phyloP scores from a whole-genome alignment of 257 asterid species.

The Solanum clarkiae region DNA sequence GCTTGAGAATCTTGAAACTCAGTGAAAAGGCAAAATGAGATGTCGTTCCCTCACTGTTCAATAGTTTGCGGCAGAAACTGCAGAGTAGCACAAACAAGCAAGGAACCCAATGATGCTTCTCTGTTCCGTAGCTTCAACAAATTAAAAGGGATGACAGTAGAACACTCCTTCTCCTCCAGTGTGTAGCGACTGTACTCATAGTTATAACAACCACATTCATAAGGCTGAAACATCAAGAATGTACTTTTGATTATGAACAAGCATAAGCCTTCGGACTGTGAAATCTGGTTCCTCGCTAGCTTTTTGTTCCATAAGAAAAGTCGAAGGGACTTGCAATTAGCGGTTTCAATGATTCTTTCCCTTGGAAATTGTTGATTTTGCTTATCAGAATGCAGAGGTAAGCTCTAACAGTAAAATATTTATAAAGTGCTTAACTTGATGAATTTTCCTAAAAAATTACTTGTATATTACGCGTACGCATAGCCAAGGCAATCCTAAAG shows the following conservation, averaged over 20 bases:
- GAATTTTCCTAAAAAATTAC: no score
- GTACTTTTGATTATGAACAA: background rate
- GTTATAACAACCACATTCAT: background rate
- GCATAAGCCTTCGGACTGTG: background rate
- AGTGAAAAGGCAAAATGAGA: background rate
- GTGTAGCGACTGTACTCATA: background rate
- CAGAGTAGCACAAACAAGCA: background rate
- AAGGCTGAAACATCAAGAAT: background rate
- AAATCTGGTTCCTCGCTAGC: background rate
- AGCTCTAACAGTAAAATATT: no score
- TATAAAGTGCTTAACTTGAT: no score
- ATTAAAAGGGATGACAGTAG: background rate
- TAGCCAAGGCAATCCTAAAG: no score
- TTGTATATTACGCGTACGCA: no score
- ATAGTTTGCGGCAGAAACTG: background rate
- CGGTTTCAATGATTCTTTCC: no score
- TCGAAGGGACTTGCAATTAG: no score
- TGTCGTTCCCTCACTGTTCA: background rate
- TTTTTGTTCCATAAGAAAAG: no score
- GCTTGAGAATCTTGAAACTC: background rate
- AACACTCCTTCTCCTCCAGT: background rate
- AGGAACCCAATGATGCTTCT: background rate
- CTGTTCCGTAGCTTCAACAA: background rate
- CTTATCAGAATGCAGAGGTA: no score
- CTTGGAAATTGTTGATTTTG: no score